Evolutionary conservation across 768 basidiomycete genomes (phyloP), one percentile per base, ranked within the genome.

Genomic region (Leccinum longicurvipes): DNA sequence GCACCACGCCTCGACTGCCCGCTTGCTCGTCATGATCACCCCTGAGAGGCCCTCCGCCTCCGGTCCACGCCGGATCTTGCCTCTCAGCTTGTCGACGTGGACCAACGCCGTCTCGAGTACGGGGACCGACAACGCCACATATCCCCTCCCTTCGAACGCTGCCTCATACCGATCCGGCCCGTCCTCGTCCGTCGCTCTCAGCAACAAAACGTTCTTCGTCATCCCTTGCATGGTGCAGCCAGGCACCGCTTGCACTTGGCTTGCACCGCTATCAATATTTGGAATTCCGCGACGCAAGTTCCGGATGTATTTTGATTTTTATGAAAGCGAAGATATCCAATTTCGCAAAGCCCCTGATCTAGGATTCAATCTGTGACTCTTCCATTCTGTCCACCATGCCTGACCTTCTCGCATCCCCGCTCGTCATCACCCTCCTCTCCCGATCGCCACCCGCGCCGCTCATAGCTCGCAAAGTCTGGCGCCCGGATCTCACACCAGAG

Each of bases 1-100:
- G 36, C 68, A 74, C 83, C 89, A 91, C 0, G 87, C 89, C 47
- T 91, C 87, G 58, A 84, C 85, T 0, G 87, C 83, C 25, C 93
- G 76, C 28, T 82, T 84, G 63, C 91, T 93, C 3, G 93, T 96
- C 21, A 94, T 64, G 47, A 94, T 79, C 6, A 92, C 86, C 6
- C 87, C 92, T 7, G 68, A 70, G 55, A 80, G 72, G 19, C 57
- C 60, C 19, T 66, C 57, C 2, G 23, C 50, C 1, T 45, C 29
- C 2, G 81, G 77, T 1, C 80, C 81, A 7, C 55, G 41, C 1
- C 60, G 50, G 17, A 89, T 68, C 49, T 79, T 68, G 15, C 70
- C 59, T 27, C 68, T 64, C 12, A 95, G 77, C 12, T 55, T 47
- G 0, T 75, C 65, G 11, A 79, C 56, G 60, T 89, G 82, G 19